A percentile compares a stretch with the other conserved stretches of the same genome.
Evolutionary conservation across 2,329 filamentous ascomycete genomes (phyloP).

Genomic region (Huntiella decipiens): DNA sequence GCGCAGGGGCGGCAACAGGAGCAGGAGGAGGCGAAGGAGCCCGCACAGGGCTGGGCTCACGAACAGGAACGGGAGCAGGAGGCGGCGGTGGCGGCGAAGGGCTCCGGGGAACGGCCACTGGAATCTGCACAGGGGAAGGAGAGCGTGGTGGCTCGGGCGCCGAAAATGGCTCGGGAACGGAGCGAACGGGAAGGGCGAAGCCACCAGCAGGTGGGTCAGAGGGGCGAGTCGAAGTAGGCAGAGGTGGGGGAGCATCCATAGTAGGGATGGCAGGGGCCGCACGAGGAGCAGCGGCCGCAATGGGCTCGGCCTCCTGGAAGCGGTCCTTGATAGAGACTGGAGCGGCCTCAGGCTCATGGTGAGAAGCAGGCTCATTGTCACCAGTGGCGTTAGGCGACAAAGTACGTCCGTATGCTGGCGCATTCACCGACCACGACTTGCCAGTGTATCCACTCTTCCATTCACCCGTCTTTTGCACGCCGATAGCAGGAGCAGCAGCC

Average conservation of each 20-base stretch:
- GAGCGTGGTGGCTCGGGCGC: constrained; percentile 38
- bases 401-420: constrained; percentile 46
- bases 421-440: constrained; percentile 78
- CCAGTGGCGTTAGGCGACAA: constrained; percentile 45
- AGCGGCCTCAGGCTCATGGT: constrained; percentile 34
- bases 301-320: constrained; percentile 60
- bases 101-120: constrained; percentile 61
- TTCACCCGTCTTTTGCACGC: constrained; percentile 55
- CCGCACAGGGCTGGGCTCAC: constrained; percentile 18
- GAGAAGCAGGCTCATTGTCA: constrained; percentile 19
- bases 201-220: constrained; percentile 51
- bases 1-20: constrained; percentile 5
- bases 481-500: constrained; percentile 32
- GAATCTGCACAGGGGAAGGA: constrained; percentile 64
- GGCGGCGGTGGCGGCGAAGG: constrained; percentile 20
- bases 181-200: constrained; percentile 51
- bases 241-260: constrained; percentile 24
- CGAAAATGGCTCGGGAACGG: constrained; percentile 38
- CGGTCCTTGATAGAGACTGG: constrained; percentile 63
- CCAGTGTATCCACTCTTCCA: constrained; percentile 88
- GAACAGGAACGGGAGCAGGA: constrained; percentile 11
- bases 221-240: constrained; percentile 20
- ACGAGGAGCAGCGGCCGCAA: constrained; percentile 30
- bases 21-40: constrained; percentile 11
- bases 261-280: constrained; percentile 21